Base-by-base conservation (phyloP, 257 asterid genomes). In the Solanum bulbocastanum region DNA sequence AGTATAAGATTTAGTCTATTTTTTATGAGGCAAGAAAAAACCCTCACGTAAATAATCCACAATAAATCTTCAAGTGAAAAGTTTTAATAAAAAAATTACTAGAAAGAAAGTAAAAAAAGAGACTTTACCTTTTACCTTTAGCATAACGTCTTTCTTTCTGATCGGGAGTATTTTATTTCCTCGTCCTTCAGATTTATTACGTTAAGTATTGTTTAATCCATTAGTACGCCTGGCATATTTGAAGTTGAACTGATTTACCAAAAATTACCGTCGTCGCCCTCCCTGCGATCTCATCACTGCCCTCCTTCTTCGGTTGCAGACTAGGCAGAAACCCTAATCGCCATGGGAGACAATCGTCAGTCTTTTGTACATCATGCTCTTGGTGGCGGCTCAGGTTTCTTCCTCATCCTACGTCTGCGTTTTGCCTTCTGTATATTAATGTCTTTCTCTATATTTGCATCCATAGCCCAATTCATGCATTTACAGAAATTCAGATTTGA, bases 301-400 rank as follows among this genome's bases (percentile, higher is more conserved):
- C 16, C 2, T 72, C 79, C 5, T 90, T 90, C 33, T 86, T 65
- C 86, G 85, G 72, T 76, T 87, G 69, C 65, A 13, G 69, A 82
- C 83, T 78, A n/a, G 36, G 42, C 90, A 81, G 84, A 90, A 91
- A 89, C 92, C 96, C 91, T 88, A 91, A 90, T 88, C 44, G 89
- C 90, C 90, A 96, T 96, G 99, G 95, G 81, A 49, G 95, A 91
- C 86, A 87, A 92, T 88, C 89, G 85, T 73, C 92, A 89, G 46
- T 83, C 89, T 68, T 89, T 93, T 74, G 97, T 96, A 27, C 91
- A 93, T 90, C 94, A 58, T 56, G 93, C 96, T 71, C 92, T 95
- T 66, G 96, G 98, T 85, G 96, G 93, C 74, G 98, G 98, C 76
- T 87, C 93, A 90, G 98, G 98, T 95, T 20, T 37, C 10, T 82